Evolutionary conservation across 345 rosid genomes (phyloP).

Genomic region (Linum usitatissimum): DNA sequence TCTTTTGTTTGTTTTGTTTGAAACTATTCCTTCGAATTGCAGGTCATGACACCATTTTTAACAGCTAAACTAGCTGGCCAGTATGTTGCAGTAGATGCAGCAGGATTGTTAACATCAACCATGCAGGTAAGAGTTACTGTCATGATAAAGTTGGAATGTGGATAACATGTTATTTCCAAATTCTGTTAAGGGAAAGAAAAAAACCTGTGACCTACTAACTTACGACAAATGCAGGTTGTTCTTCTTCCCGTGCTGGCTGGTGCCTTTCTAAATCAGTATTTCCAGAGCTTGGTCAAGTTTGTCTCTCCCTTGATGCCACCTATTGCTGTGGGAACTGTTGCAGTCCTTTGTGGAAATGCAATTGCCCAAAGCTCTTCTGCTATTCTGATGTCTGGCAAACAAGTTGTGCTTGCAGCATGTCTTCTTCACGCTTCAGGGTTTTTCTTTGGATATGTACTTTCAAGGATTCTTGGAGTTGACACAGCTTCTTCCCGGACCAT

Average conservation of each 20-base stretch:
- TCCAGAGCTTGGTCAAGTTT: constrained; percentile 50
- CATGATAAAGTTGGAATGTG: not conserved
- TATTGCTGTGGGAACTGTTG: constrained; percentile 74
- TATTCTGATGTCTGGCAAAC: constrained; percentile 61
- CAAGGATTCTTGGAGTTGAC: constrained; percentile 51
- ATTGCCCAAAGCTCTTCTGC: constrained; percentile 65
- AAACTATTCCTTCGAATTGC: constrained; percentile 12
- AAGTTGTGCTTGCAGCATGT: constrained; percentile 50
- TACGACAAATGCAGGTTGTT: constrained; percentile 42
- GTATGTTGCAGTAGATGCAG: constrained; percentile 75
- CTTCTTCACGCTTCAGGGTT: constrained; percentile 81
- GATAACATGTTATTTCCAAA: not conserved
- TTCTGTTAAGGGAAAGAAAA: not conserved
- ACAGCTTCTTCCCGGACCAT: constrained; percentile 57
- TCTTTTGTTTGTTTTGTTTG: not conserved
- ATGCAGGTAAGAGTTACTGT: constrained; percentile 43
- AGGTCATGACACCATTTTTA: constrained; percentile 87
- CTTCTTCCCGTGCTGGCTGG: constrained; percentile 84
- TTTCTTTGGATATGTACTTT: constrained; percentile 70
- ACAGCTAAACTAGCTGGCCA: constrained; percentile 81
- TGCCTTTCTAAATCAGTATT: constrained; percentile 74
- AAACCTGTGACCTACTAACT: not conserved
- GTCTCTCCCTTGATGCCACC: constrained; percentile 81
- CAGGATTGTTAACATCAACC: constrained; percentile 56
- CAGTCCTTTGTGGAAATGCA: constrained; percentile 68